Percentiles rank a stretch among this genome's conserved stretches.
Evolutionary conservation across 108 stramenopile species (phyloP).

Genomic region (Discostella pseudostelligera): DNA sequence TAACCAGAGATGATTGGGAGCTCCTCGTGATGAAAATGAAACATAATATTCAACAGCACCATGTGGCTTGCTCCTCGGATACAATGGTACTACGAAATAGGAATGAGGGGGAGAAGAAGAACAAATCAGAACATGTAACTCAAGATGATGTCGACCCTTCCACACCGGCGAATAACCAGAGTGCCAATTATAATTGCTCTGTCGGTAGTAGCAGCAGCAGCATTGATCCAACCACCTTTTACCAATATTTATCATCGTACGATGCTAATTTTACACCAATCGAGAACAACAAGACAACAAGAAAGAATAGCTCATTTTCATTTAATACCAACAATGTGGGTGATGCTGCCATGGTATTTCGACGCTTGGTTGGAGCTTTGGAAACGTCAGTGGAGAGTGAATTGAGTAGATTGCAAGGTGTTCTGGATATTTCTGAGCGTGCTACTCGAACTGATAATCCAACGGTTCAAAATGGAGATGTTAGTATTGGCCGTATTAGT

Average conservation of each 20-base stretch:
- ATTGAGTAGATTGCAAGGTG: slow-evolving; percentile 11
- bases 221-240: slow-evolving; percentile 42
- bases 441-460: slow-evolving; percentile 16
- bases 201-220: slow-evolving; percentile 1
- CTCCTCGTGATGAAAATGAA: slow-evolving; percentile 21
- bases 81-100: neutral
- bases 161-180: too few relatives aligned
- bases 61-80: neutral
- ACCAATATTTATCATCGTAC: slow-evolving; percentile 19
- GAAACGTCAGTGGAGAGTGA: slow-evolving; percentile 25
- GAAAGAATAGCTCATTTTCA: neutral
- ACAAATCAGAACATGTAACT: neutral
- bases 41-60: slow-evolving; percentile 11
- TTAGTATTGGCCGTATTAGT: too few relatives aligned
- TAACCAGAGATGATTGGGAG: slow-evolving; percentile 16
- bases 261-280: neutral
- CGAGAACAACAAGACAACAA: slow-evolving; percentile 5
- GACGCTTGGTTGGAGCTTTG: slow-evolving; percentile 24
- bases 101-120: neutral
- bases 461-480: too few relatives aligned
- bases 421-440: slow-evolving; percentile 10
- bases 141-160: neutral
- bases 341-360: slow-evolving; percentile 40
- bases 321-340: slow-evolving; percentile 32
- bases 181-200: neutral